These are phyloP conservation scores for Luffa acutangula DNA, from an alignment of 306 rosid species.

Conservation along the genomic window DNA sequence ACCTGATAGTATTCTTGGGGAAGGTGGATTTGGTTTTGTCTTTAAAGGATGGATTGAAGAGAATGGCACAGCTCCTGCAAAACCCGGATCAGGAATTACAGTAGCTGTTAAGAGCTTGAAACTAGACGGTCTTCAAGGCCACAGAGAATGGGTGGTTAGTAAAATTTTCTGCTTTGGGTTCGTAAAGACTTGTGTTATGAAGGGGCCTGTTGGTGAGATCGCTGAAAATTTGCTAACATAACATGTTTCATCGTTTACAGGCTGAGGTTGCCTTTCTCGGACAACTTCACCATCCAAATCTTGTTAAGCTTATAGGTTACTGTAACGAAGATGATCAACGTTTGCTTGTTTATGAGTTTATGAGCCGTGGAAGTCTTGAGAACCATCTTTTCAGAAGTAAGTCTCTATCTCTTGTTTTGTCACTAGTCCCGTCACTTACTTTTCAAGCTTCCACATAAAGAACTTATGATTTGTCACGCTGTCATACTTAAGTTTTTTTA, in stretches of 20 bases:
- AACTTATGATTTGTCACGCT: background rate
- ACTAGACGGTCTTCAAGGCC: slow-evolving; percentile 96
- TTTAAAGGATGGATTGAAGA: slow-evolving; percentile 99
- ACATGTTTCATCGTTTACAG: slow-evolving; percentile 27
- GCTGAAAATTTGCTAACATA: background rate
- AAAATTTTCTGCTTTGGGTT: slow-evolving; percentile 44
- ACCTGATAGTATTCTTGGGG: slow-evolving; percentile 98
- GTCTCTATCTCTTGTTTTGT: slow-evolving; percentile 14
- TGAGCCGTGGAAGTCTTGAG: slow-evolving; percentile 97
- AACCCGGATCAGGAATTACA: slow-evolving; percentile 84
- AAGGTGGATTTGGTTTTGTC: slow-evolving; percentile 92
- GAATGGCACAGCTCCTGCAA: slow-evolving; percentile 92
- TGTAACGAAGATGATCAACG: slow-evolving; percentile 89
- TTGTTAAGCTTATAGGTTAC: slow-evolving; percentile 87
- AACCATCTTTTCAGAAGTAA: slow-evolving; percentile 95
- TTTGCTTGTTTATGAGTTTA: slow-evolving; percentile 86
- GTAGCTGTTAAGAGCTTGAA: slow-evolving; percentile 95
- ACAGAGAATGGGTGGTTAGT: slow-evolving; percentile 99
- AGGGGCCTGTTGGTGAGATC: slow-evolving; percentile 17
- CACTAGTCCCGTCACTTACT: background rate
- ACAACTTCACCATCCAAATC: slow-evolving; percentile 95
- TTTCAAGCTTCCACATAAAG: background rate
- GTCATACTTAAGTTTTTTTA: background rate
- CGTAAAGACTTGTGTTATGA: background rate
- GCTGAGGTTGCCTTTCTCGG: slow-evolving; percentile 96